Evolutionary conservation across 1,139 yeast species (phyloP).

Genomic region (Barnettozyma hawaiiensis): DNA sequence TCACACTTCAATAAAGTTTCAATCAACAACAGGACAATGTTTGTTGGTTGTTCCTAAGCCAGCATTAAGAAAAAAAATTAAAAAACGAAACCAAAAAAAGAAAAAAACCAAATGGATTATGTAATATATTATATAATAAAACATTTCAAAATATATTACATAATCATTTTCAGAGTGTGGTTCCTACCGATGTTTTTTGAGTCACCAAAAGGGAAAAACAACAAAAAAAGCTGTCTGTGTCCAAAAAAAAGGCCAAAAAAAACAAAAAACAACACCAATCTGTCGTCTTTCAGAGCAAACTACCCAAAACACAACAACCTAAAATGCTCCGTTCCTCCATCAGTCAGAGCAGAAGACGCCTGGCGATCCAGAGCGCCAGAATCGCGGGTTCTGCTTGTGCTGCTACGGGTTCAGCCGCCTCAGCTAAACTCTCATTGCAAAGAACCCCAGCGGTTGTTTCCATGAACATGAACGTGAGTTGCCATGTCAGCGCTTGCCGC

Average conservation of each 20-base stretch:
- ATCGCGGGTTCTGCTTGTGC: conserved; percentile 5
- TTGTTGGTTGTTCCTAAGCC: background rate
- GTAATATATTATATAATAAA: no score
- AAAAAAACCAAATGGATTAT: background rate
- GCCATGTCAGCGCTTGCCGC: conserved; percentile 18
- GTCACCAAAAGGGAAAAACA: background rate
- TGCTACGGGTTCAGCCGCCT: conserved; percentile 9
- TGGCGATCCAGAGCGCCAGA: conserved; percentile 20
- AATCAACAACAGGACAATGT: no score
- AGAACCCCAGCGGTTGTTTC: conserved; percentile 4
- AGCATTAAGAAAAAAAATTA: background rate
- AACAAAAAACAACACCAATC: no score
- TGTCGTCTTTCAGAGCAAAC: no score
- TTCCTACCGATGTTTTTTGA: background rate
- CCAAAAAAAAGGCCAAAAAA: background rate
- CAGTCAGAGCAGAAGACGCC: conserved; percentile 23
- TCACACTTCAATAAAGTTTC: no score
- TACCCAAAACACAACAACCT: no score
- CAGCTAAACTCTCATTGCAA: conserved; percentile 1
- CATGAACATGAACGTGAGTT: no score
- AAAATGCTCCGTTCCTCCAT: conserved; percentile 25
- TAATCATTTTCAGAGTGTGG: background rate
- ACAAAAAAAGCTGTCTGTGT: no score
- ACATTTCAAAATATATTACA: no score
- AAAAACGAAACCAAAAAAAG: no score